These are phyloP conservation scores for Apophysomyces ossiformis DNA, from an alignment of 371 early-diverging fungal genomes.

Conservation along the genomic window DNA sequence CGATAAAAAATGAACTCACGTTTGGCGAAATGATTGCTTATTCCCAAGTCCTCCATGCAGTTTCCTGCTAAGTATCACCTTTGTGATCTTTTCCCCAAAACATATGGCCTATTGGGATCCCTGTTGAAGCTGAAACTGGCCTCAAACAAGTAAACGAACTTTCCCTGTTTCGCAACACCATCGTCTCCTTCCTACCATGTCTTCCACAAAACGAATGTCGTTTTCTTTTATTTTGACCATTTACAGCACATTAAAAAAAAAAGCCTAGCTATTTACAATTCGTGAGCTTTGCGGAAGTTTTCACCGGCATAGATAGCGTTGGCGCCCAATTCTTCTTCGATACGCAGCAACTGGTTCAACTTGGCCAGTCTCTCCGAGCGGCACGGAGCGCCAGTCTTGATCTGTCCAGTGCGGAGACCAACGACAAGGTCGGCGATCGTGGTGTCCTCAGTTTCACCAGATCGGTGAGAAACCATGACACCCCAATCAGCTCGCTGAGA, in stretches of 20 bases:
- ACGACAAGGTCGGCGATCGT: constrained; percentile 99
- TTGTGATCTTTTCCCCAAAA: too few species aligned
- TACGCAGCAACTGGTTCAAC: constrained; percentile 96
- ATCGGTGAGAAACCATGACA: constrained; percentile 99
- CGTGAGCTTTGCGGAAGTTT: constrained; percentile 86
- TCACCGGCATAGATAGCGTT: constrained; percentile 92
- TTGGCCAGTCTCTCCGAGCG: constrained; percentile 98
- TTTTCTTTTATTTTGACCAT: too few species aligned
- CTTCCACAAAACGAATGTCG: background rate
- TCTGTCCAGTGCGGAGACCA: constrained; percentile 97
- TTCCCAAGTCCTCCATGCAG: too few species aligned
- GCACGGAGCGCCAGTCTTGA: constrained; percentile 99
- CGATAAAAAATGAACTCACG: too few species aligned
- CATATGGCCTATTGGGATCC: background rate
- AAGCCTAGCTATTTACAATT: constrained; percentile 47
- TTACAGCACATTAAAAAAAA: background rate
- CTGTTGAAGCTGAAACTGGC: background rate
- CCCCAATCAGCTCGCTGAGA: constrained; percentile 91
- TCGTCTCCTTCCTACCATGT: too few species aligned
- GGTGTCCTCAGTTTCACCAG: constrained; percentile 99
- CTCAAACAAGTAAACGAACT: too few species aligned
- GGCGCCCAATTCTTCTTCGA: constrained; percentile 87
- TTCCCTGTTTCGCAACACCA: too few species aligned
- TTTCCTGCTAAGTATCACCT: too few species aligned
- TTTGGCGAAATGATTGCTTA: background rate